These are phyloP conservation scores for Aspergillus saccharolyticus DNA, from an alignment of 495 filamentous ascomycete genomes.

Conservation along the genomic window DNA sequence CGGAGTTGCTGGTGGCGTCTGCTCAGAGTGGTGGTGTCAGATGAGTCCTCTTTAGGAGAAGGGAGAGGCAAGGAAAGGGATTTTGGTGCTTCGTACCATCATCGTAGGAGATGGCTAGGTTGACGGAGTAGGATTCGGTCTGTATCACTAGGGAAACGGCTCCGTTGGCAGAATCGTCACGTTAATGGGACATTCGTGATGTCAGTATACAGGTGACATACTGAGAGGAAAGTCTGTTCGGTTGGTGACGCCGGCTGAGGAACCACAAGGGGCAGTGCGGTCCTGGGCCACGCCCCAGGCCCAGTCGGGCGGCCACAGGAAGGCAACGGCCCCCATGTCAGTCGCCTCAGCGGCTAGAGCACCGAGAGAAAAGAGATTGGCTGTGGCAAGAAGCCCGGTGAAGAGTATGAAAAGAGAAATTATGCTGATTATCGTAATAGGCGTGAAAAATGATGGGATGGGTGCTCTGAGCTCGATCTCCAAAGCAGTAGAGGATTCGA, in stretches of 20 bases:
- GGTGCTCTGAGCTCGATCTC: too few species aligned
- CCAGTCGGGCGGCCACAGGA: constrained; percentile 49
- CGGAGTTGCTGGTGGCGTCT: constrained; percentile 39
- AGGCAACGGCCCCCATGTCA: constrained; percentile 50
- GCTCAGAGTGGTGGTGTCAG: constrained; percentile 5
- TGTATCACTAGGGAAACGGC: constrained; percentile 33
- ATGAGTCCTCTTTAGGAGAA: background rate
- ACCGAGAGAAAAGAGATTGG: constrained; percentile 3
- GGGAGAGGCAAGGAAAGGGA: too few species aligned
- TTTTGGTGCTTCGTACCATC: too few species aligned
- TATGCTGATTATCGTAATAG: background rate
- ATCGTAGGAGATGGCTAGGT: constrained; percentile 41
- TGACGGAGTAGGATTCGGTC: constrained; percentile 45
- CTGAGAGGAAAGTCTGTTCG: constrained; percentile 43
- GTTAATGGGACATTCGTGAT: background rate
- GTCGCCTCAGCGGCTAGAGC: constrained; percentile 11
- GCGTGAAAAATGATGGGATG: too few species aligned
- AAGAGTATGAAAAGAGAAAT: constrained; percentile 1
- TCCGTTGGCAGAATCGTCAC: constrained; percentile 18
- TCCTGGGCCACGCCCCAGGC: constrained; percentile 40
- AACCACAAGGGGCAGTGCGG: constrained; percentile 46
- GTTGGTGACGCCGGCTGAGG: constrained; percentile 31
- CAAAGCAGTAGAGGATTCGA: too few species aligned
- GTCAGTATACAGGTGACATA: constrained; percentile 12
- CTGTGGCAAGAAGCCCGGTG: constrained; percentile 11